phyloP scores from a whole-genome alignment of 139 green algal species.

The Picochlorum sp. region DNA sequence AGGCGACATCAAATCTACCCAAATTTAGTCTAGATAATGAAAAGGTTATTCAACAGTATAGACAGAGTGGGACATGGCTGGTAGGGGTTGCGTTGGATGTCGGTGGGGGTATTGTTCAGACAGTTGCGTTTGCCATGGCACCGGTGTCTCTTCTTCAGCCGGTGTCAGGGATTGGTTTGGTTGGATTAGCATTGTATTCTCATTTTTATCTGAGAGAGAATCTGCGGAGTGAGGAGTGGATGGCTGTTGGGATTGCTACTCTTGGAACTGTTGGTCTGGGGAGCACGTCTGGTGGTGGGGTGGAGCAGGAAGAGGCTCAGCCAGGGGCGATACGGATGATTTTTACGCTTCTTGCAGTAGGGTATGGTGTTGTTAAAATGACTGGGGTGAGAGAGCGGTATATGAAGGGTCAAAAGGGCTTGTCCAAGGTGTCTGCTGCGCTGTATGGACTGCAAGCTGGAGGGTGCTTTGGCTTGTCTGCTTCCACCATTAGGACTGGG shows the following conservation, averaged over 20 bases:
- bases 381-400: conserved; percentile 13
- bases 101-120: conserved; percentile 68
- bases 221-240: conserved; percentile 51
- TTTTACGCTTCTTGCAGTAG: conserved; percentile 17
- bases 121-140: conserved; percentile 67
- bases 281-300: not conserved
- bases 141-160: conserved; percentile 85
- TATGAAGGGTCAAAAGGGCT: conserved; percentile 2
- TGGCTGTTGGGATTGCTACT: conserved; percentile 38
- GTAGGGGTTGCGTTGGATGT: conserved; percentile 63
- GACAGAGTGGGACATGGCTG: conserved; percentile 50
- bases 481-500: conserved; percentile 52
- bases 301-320: not conserved
- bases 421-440: conserved; percentile 13
- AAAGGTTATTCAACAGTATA: conserved; percentile 56
- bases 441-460: conserved; percentile 54
- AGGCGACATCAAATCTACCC: conserved; percentile 61
- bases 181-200: conserved; percentile 70
- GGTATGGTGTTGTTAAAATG: conserved; percentile 2
- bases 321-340: conserved; percentile 21
- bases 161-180: conserved; percentile 70
- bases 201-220: conserved; percentile 76
- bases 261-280: conserved; percentile 56
- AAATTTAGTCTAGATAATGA: conserved; percentile 37
- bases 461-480: conserved; percentile 73